These are phyloP conservation scores for Allium sativum DNA, from an alignment of 106 monocot genomes.

Conservation along the genomic window DNA sequence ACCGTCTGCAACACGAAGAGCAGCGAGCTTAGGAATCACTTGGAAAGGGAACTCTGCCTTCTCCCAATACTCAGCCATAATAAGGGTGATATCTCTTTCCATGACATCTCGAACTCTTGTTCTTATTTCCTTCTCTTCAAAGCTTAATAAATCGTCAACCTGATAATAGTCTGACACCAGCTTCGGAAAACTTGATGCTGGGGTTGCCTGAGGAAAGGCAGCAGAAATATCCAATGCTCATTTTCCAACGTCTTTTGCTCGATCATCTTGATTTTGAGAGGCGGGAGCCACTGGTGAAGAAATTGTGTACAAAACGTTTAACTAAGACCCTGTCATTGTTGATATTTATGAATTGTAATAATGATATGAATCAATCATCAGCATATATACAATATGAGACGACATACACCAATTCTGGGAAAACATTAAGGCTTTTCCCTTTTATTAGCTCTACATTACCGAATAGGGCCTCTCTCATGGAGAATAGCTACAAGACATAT, in stretches of 20 bases:
- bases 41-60: conserved; percentile 93
- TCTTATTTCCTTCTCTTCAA: conserved; percentile 48
- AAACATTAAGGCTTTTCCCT: too few relatives aligned
- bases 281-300: neutral
- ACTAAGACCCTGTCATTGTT: too few relatives aligned
- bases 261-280: neutral
- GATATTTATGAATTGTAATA: too few relatives aligned
- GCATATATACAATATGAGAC: too few relatives aligned
- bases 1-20: conserved; percentile 58
- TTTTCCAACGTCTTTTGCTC: conserved; percentile 39
- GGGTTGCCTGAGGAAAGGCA: conserved; percentile 95
- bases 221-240: conserved; percentile 58
- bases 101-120: conserved; percentile 51
- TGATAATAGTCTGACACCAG: conserved; percentile 63
- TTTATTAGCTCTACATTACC: too few relatives aligned
- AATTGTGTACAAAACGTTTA: too few relatives aligned
- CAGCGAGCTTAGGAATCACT: conserved; percentile 65
- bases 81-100: conserved; percentile 90
- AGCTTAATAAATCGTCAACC: conserved; percentile 69
- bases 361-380: too few relatives aligned
- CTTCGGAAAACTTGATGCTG: conserved; percentile 76
- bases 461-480: too few relatives aligned
- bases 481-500: too few relatives aligned
- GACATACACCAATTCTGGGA: too few relatives aligned
- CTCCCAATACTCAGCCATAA: conserved; percentile 91